These are phyloP conservation scores for Puya raimondii DNA, from an alignment of 176 grass and related monocot species.

Conservation along the genomic window DNA sequence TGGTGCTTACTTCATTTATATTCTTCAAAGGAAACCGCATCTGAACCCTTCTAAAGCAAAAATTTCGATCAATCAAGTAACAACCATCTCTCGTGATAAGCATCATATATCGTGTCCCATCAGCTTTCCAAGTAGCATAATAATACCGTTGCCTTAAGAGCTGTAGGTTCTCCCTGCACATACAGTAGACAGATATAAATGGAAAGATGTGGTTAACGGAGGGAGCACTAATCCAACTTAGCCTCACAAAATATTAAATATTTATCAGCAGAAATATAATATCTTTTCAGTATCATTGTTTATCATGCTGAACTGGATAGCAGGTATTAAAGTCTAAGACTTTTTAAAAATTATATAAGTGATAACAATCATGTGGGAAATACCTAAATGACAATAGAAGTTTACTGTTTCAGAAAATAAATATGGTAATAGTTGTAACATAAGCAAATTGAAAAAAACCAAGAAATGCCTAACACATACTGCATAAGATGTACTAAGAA, in stretches of 20 bases:
- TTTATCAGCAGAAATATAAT: too few species aligned
- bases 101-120: conserved; percentile 99
- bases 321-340: neutral
- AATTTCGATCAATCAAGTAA: conserved; percentile 90
- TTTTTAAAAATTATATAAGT: neutral
- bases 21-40: conserved; percentile 90
- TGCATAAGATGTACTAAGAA: too few species aligned
- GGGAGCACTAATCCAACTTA: neutral
- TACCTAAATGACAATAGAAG: neutral
- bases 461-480: too few species aligned
- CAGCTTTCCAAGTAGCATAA: conserved; percentile 99
- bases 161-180: conserved; percentile 86
- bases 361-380: conserved; percentile 1
- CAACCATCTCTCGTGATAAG: conserved; percentile 79
- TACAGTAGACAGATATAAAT: conserved; percentile 1
- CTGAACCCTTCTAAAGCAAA: conserved; percentile 88
- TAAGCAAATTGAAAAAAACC: too few species aligned
- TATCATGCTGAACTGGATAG: too few species aligned
- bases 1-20: conserved; percentile 48
- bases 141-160: conserved; percentile 97
- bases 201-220: conserved; percentile 3
- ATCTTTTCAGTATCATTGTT: too few species aligned
- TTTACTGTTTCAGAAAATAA: conserved; percentile 10
- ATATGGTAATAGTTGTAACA: neutral
- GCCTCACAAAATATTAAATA: neutral